Conservation (phyloP, 2,329 filamentous ascomycete genomes). For the Cercospora berteroae region DNA sequence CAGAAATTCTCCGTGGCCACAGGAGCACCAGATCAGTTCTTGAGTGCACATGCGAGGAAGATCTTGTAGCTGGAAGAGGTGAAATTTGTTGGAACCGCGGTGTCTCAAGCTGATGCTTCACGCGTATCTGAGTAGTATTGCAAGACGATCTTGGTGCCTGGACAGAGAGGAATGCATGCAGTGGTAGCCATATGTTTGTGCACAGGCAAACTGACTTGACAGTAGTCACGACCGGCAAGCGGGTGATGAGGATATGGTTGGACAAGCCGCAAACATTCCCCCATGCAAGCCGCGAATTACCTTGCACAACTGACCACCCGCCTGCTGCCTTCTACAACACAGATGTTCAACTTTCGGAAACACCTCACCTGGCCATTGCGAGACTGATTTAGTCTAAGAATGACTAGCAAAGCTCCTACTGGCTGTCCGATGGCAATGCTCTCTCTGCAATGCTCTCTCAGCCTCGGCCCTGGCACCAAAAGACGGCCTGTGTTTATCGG, state of each 20-base stretch:
- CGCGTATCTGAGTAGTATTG: background rate
- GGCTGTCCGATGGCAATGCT: background rate
- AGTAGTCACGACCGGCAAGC: background rate
- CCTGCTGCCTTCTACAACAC: background rate
- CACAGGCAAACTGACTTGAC: background rate
- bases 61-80: background rate
- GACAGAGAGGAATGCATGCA: background rate
- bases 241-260: background rate
- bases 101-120: background rate
- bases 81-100: background rate
- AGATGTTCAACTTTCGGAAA: background rate
- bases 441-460: background rate
- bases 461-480: background rate
- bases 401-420: background rate
- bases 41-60: constrained; percentile 33
- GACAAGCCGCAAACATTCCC: background rate
- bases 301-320: background rate
- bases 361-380: background rate
- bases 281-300: background rate
- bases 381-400: background rate
- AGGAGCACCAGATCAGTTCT: constrained; percentile 37
- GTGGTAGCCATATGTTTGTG: background rate
- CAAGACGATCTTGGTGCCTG: background rate
- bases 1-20: constrained; percentile 37
- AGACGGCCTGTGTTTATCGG: background rate